phyloP scores from a whole-genome alignment of 441 rosid species.

The Corymbia citriodora region DNA sequence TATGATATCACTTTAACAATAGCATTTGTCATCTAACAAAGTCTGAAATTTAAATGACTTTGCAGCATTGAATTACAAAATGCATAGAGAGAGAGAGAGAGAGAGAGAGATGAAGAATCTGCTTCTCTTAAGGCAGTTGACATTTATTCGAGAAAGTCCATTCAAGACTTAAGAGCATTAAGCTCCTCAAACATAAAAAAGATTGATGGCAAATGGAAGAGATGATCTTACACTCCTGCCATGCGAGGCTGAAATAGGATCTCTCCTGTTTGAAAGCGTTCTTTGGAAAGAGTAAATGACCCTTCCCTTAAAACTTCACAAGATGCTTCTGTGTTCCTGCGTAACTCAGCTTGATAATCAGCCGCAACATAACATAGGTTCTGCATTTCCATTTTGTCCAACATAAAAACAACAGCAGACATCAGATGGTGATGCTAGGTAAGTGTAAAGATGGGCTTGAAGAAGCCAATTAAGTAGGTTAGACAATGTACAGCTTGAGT shows the following conservation, averaged over 20 bases:
- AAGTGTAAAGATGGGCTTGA: neutral
- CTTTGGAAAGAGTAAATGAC: constrained; percentile 66
- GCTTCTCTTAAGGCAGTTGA: neutral
- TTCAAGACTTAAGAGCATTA: neutral
- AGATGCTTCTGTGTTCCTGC: constrained; percentile 60
- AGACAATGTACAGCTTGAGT: neutral
- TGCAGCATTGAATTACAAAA: neutral
- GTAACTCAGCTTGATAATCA: constrained; percentile 67
- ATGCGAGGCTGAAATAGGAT: constrained; percentile 80
- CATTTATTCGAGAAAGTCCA: neutral
- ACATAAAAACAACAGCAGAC: constrained; percentile 3
- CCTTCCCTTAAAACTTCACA: constrained; percentile 69
- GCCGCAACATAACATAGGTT: constrained; percentile 84
- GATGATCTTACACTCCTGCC: constrained; percentile 69
- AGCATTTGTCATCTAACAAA: neutral
- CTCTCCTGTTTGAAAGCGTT: constrained; percentile 91
- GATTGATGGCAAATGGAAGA: neutral
- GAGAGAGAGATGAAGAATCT: neutral
- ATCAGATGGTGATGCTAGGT: neutral
- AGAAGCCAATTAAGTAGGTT: neutral
- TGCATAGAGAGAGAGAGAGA: neutral
- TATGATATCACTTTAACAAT: neutral
- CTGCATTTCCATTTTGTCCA: constrained; percentile 30
- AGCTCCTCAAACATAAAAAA: neutral
- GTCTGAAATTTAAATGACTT: neutral